Base-by-base conservation (phyloP, 768 basidiomycete species). In the Hygrophoropsis aurantiaca region DNA sequence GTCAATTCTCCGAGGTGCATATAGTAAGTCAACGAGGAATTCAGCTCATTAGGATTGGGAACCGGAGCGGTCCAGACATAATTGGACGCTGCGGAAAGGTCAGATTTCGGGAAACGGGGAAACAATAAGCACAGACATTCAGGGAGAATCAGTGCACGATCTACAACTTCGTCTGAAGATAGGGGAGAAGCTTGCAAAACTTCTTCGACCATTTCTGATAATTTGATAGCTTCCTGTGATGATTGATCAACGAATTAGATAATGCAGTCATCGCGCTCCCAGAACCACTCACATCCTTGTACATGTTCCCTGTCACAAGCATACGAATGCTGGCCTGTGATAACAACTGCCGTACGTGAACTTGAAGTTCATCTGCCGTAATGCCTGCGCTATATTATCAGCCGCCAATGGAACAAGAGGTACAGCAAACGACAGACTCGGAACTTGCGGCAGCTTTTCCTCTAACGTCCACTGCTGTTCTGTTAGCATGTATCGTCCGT, bases 11-110 rank as follows among this genome's bases (percentile, higher is more conserved):
- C 94, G 50, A 89, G 75, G 58, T 91, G 85, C 47, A 89, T 68
- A 63, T 87, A 93, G 70, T 97, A 97, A 3, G 87, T 84, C 43
- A 98, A 61, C 2, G 87, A 80, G 5, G 87, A 90, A 69, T 98
- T 99, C 40, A 85, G 72, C 66, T 99, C 87, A 56, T 90, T 83
- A 2, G 82, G 77, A 64, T 98, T 97, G 4, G 84, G 82, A 20
- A 95, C 80, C 2, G 75, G 74, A 2, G 78, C 58, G 6, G 80
- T 73, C 75, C 82, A 86, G 44, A 85, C 74, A 56, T 76, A 77
- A 59, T 93, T 86, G 37, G 80, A 84, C 5, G 77, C 93, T 94
- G 58, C 10, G 20, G 40, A 1, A 51, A 42, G 18, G 44, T 67
- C 26, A 59, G 34, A 38, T 33, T 13, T 39, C 43, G 27, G 21